phyloP scores from a whole-genome alignment of 2,329 filamentous ascomycete species.

The Scytalidium lignicola region DNA sequence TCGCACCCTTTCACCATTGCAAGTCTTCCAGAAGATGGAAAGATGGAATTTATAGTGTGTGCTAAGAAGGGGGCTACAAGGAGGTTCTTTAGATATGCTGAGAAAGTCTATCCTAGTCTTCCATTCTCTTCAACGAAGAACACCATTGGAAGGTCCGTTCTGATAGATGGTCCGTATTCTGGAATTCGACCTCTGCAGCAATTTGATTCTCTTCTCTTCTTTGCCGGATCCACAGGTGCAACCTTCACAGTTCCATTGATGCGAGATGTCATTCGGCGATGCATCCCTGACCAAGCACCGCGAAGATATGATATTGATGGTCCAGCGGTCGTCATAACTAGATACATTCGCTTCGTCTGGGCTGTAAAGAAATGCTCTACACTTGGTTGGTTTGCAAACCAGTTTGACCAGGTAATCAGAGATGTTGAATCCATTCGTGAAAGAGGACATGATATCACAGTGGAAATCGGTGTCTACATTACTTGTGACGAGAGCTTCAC shows the following conservation, averaged over 20 bases:
- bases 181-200: slow-evolving; percentile 45
- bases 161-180: slow-evolving; percentile 52
- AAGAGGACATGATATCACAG: slow-evolving; percentile 19
- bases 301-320: slow-evolving; percentile 3
- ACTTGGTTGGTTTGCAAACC: slow-evolving; percentile 45
- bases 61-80: slow-evolving; percentile 47
- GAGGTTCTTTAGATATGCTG: slow-evolving; percentile 44
- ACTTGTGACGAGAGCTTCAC: slow-evolving; percentile 26
- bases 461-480: slow-evolving; percentile 29
- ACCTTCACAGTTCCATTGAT: slow-evolving; percentile 90
- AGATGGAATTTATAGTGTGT: slow-evolving; percentile 52
- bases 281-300: slow-evolving; percentile 33
- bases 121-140: slow-evolving; percentile 12
- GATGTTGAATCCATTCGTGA: slow-evolving; percentile 37
- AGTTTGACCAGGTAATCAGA: slow-evolving; percentile 39
- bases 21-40: slow-evolving; percentile 48
- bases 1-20: slow-evolving; percentile 62
- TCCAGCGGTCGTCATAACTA: slow-evolving; percentile 34
- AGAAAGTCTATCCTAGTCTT: slow-evolving; percentile 30
- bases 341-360: slow-evolving; percentile 51
- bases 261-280: slow-evolving; percentile 54
- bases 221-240: slow-evolving; percentile 56
- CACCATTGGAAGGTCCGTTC: slow-evolving; percentile 30
- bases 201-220: slow-evolving; percentile 55
- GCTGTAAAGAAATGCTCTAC: slow-evolving; percentile 50